Percentiles rank a stretch among this genome's conserved stretches.
These are phyloP conservation scores for Fusarium nurragi DNA, from an alignment of 2,329 filamentous ascomycete species.

Conservation along the genomic window DNA sequence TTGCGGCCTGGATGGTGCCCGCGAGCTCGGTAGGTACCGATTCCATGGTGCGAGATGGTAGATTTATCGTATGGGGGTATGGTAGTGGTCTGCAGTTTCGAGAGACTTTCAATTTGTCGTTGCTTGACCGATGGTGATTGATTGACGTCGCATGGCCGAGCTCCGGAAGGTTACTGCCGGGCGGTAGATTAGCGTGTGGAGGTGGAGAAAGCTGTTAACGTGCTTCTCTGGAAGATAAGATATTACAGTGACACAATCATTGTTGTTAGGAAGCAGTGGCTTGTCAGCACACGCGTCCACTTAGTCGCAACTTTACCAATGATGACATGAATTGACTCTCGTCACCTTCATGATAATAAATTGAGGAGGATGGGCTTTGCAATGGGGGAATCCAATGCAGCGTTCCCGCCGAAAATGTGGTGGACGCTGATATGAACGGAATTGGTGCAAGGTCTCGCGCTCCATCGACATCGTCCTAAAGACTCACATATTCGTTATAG, in stretches of 20 bases:
- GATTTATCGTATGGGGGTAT: not conserved
- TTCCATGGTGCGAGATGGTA: slow-evolving; percentile 53
- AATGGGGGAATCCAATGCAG: slow-evolving; percentile 1
- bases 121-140: slow-evolving; percentile 8
- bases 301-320: not conserved
- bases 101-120: not conserved
- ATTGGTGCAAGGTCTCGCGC: slow-evolving; percentile 10
- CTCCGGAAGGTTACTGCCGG: slow-evolving; percentile 42
- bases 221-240: not conserved
- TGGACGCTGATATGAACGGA: slow-evolving; percentile 31
- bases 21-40: slow-evolving; percentile 74
- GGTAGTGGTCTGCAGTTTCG: not conserved
- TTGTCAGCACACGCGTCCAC: slow-evolving; percentile 2
- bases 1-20: slow-evolving; percentile 81
- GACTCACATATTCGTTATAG: slow-evolving; percentile 2
- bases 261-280: not conserved
- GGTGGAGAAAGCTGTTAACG: not conserved
- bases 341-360: not conserved
- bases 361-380: slow-evolving; percentile 8
- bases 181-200: slow-evolving; percentile 40
- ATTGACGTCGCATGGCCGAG: slow-evolving; percentile 34
- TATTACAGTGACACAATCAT: not conserved
- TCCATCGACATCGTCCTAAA: not conserved
- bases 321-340: not conserved
- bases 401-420: not conserved